Percentiles rank a stretch among this genome's conserved stretches.
Conservation (phyloP, 306 rosid genomes). For the Rosa rugosa region DNA sequence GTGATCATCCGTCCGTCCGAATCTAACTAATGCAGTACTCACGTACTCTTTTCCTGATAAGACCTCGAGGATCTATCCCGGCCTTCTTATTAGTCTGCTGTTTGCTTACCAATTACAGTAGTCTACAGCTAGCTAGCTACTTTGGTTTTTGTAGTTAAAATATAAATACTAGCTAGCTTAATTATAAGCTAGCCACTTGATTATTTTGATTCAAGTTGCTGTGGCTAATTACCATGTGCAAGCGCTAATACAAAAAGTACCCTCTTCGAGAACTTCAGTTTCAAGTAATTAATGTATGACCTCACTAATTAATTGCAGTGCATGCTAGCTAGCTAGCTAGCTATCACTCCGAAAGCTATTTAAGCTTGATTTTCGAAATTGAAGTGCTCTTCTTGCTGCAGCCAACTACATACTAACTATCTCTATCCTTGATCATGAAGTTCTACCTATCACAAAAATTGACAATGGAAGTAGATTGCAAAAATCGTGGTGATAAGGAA, state of each 20-base stretch:
- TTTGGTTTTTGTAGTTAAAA: background rate
- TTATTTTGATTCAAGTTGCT: background rate
- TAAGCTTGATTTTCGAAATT: background rate
- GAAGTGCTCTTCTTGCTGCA: constrained; percentile 1
- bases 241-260: background rate
- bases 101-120: constrained; percentile 3
- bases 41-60: background rate
- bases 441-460: background rate
- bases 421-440: background rate
- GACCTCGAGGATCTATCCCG: background rate
- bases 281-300: background rate
- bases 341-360: background rate
- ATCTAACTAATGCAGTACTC: background rate
- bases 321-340: too few relatives aligned
- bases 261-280: background rate
- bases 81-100: background rate
- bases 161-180: background rate
- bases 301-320: background rate
- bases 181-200: background rate
- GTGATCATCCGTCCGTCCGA: background rate
- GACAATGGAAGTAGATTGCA: background rate
- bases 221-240: background rate
- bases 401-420: background rate
- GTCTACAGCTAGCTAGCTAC: background rate
- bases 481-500: background rate